Percentiles rank a stretch among this genome's conserved stretches.
Conservation (phyloP, 345 rosid genomes). For the Eucalyptus curtisii region DNA sequence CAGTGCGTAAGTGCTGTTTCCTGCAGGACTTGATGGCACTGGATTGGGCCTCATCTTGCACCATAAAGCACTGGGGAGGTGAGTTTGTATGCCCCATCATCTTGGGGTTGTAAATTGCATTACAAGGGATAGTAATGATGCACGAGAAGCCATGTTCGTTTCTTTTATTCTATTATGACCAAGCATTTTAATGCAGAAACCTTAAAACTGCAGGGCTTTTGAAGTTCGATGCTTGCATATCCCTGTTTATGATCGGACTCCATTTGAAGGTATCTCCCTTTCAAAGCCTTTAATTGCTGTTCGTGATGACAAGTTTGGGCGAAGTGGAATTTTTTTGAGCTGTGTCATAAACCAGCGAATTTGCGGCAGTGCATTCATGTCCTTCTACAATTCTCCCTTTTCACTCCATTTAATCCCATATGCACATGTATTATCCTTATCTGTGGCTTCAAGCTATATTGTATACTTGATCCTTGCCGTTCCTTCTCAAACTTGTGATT, state of each 20-base stretch:
- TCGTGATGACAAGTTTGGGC: not conserved
- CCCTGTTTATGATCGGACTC: constrained; percentile 64
- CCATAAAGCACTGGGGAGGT: constrained; percentile 81
- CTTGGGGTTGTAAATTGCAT: not conserved
- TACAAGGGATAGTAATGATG: not conserved
- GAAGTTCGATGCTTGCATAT: constrained; percentile 74
- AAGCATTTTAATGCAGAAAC: not conserved
- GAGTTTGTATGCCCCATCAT: not conserved
- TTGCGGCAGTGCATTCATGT: not conserved
- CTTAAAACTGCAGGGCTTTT: constrained; percentile 45
- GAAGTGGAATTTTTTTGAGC: not conserved
- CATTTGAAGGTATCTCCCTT: constrained; percentile 45
- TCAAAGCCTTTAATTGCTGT: not conserved
- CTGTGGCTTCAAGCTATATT: not conserved
- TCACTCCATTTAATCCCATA: not conserved
- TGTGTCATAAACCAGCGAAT: not conserved
- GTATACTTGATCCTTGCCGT: not conserved
- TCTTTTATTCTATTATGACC: not conserved
- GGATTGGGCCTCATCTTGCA: constrained; percentile 73
- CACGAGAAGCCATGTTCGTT: not conserved
- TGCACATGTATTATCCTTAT: not conserved
- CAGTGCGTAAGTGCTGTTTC: not conserved
- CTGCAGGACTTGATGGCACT: constrained; percentile 53
- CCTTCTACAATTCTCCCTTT: not conserved
- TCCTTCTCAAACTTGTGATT: not conserved